Percentiles rank a stretch among this genome's conserved stretches.
Evolutionary conservation across 805 yeast genomes (phyloP).

Genomic region (Starmera pachycereana): DNA sequence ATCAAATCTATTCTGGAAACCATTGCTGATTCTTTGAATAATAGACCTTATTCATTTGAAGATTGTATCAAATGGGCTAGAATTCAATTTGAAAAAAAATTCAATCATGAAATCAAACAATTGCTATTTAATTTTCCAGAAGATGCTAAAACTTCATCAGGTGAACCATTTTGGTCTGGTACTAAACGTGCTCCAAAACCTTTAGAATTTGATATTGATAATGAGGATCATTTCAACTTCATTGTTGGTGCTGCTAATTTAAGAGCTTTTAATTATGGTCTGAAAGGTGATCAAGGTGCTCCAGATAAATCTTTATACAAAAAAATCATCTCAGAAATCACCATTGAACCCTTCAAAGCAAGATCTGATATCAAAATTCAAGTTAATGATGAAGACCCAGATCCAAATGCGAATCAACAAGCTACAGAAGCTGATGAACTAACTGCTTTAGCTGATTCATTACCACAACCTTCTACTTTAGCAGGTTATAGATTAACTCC

Average conservation of each 20-base stretch:
- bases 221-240: slow-evolving; percentile 73
- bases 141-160: slow-evolving; percentile 83
- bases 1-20: slow-evolving; percentile 78
- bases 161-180: slow-evolving; percentile 96
- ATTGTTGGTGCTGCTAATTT: slow-evolving; percentile 84
- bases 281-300: slow-evolving; percentile 59
- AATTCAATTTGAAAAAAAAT: slow-evolving; percentile 76
- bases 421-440: slow-evolving; percentile 51
- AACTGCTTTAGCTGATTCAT: slow-evolving; percentile 55
- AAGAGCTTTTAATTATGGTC: slow-evolving; percentile 83
- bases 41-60: slow-evolving; percentile 83
- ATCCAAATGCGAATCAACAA: slow-evolving; percentile 51
- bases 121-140: slow-evolving; percentile 88
- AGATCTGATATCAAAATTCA: slow-evolving; percentile 70
- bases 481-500: slow-evolving; percentile 82
- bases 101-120: slow-evolving; percentile 79
- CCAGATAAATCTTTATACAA: slow-evolving; percentile 39
- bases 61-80: slow-evolving; percentile 97
- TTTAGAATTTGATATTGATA: slow-evolving; percentile 63
- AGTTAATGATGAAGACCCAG: slow-evolving; percentile 80
- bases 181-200: slow-evolving; percentile 94
- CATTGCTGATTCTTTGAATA: slow-evolving; percentile 61
- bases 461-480: slow-evolving; percentile 82
- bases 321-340: slow-evolving; percentile 39
- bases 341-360: slow-evolving; percentile 63